Conservation (phyloP, 805 yeast species). For the Schwanniomyces vanrijiae region DNA sequence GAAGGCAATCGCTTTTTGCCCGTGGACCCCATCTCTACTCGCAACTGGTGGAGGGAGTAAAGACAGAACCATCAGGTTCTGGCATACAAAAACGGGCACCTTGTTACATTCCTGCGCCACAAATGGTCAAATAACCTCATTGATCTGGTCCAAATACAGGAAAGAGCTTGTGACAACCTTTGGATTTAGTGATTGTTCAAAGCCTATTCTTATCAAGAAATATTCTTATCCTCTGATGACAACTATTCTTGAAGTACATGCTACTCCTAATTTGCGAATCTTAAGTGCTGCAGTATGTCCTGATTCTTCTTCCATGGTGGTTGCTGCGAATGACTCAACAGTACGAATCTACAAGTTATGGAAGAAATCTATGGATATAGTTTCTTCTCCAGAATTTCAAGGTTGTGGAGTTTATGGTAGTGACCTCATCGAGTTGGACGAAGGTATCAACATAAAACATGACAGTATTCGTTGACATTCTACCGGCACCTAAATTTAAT, state of each 20-base stretch:
- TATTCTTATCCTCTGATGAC: constrained; percentile 69
- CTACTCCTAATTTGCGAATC: constrained; percentile 54
- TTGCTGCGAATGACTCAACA: constrained; percentile 78
- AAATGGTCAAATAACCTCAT: constrained; percentile 73
- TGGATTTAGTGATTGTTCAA: constrained; percentile 66
- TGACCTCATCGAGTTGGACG: constrained; percentile 47
- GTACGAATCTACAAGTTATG: constrained; percentile 74
- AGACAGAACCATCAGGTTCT: constrained; percentile 77
- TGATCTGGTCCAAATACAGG: constrained; percentile 68
- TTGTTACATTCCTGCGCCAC: constrained; percentile 57
- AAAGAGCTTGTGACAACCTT: constrained; percentile 75
- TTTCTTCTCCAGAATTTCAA: constrained; percentile 35
- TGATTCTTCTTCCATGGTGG: constrained; percentile 59
- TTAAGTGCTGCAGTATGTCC: constrained; percentile 70
- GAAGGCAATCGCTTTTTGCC: constrained; percentile 86
- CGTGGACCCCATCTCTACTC: constrained; percentile 77
- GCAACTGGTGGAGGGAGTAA: constrained; percentile 92
- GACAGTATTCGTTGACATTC: constrained; percentile 20
- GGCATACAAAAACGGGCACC: constrained; percentile 85
- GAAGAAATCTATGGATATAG: constrained; percentile 39
- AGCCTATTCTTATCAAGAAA: constrained; percentile 54
- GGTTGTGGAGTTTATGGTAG: constrained; percentile 21
- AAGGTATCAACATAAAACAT: constrained; percentile 44
- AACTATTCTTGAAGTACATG: constrained; percentile 47
- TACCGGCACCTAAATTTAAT: background rate